A percentile compares a stretch with the other conserved stretches of the same genome.
phyloP scores from a whole-genome alignment of 495 filamentous ascomycete species.

The Parmelia sp. region DNA sequence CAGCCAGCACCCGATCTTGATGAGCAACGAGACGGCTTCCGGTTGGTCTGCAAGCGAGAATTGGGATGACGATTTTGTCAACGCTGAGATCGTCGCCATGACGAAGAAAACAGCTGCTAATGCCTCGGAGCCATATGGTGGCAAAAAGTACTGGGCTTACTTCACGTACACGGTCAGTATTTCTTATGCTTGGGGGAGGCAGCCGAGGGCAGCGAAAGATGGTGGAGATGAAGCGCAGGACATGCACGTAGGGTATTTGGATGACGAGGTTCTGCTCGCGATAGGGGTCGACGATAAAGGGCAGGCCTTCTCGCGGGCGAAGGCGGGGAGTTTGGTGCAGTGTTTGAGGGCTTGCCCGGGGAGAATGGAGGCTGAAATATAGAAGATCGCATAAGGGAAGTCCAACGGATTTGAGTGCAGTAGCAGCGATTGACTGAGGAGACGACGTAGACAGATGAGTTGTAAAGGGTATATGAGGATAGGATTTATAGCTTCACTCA shows the following conservation, averaged over 20 bases:
- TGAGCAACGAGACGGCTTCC: conserved; percentile 35
- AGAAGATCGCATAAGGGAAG: neutral
- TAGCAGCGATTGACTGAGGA: neutral
- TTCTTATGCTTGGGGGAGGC: conserved; percentile 34
- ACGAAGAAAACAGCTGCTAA: conserved; percentile 16
- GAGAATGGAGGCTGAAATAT: neutral
- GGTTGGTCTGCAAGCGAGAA: conserved; percentile 33
- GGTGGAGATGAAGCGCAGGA: conserved; percentile 28
- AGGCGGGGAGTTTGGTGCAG: conserved; percentile 31
- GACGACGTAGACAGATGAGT: no score
- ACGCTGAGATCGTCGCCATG: conserved; percentile 9
- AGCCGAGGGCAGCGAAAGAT: conserved; percentile 11
- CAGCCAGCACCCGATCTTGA: conserved; percentile 32
- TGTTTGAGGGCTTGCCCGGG: conserved; percentile 36
- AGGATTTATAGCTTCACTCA: no score
- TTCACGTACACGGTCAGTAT: conserved; percentile 40
- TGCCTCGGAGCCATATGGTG: conserved; percentile 23
- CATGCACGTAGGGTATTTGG: conserved; percentile 35
- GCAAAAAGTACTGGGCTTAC: conserved; percentile 31
- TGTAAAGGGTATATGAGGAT: no score
- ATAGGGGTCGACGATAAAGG: conserved; percentile 35
- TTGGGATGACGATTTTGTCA: conserved; percentile 31
- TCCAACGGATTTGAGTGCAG: neutral
- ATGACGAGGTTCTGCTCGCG: conserved; percentile 36
- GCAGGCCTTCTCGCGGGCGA: conserved; percentile 31